phyloP scores from a whole-genome alignment of 2,329 filamentous ascomycete genomes.

The Pleomassaria siparia region DNA sequence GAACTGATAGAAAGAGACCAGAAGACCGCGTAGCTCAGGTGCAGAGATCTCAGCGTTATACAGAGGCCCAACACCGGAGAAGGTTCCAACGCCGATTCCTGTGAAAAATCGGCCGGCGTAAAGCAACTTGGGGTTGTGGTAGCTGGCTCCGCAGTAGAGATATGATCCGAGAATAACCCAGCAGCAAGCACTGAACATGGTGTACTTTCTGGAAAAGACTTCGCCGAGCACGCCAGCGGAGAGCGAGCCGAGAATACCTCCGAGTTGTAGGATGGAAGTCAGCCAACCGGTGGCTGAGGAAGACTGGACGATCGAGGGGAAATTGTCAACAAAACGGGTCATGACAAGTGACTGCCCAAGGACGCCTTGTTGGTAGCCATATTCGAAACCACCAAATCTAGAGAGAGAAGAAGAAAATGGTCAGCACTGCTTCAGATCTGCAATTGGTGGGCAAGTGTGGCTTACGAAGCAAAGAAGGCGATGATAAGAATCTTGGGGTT shows the following conservation, averaged over 20 bases:
- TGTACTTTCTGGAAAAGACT: conserved; percentile 54
- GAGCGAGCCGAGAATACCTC: conserved; percentile 53
- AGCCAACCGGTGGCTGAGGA: conserved; percentile 55
- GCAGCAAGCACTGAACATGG: conserved; percentile 53
- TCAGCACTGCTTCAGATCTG: neutral
- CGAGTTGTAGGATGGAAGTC: conserved; percentile 55
- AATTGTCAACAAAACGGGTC: conserved; percentile 53
- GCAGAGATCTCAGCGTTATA: conserved; percentile 48
- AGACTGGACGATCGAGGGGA: conserved; percentile 51
- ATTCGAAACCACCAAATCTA: conserved; percentile 55
- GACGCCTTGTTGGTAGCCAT: conserved; percentile 59
- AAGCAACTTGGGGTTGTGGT: conserved; percentile 44
- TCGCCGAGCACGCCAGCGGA: conserved; percentile 53
- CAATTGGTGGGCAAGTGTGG: neutral
- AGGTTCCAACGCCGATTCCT: conserved; percentile 52
- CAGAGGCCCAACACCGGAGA: conserved; percentile 49
- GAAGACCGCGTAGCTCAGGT: conserved; percentile 29
- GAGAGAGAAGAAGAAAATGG: no score
- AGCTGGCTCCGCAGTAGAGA: conserved; percentile 48
- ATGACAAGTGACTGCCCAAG: conserved; percentile 58
- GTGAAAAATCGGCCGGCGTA: conserved; percentile 55
- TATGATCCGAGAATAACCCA: conserved; percentile 47
- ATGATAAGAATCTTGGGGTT: conserved; percentile 34
- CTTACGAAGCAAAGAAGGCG: conserved; percentile 35
- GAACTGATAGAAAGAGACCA: conserved; percentile 34